Evolutionary conservation across 768 basidiomycete species (phyloP), one percentile per base, ranked within the genome.

Genomic region (Naematelia encephala): DNA sequence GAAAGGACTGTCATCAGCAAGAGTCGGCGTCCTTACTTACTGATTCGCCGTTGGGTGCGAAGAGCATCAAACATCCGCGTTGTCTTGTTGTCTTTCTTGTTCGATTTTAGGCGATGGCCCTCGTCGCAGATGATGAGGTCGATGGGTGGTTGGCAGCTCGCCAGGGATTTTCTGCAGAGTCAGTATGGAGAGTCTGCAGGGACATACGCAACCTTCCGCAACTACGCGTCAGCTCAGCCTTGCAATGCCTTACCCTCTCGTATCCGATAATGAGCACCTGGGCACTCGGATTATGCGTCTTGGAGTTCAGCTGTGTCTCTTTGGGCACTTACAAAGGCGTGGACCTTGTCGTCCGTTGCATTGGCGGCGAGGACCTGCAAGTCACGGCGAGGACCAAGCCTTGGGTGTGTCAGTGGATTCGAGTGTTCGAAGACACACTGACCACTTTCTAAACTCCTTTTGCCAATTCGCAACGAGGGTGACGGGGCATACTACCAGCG

Each of bases 111-210:
- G 25, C 93, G 82, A 75, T 99, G 96, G 83, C 92, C 93, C 83
- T 99, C 96, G 70, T 99, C 96, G 66, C 94, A 98, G 21, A 99
- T 81, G 61, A 99, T 87, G 3, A 99, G 79, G 5, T 90, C 96
- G 62, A 99, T 89, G 0, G 90, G 88, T 19, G 94, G 94, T 39
- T 73, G 66, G 48, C 75, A 75, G 2, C 65, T 69, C n/a, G 69
- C 73, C 57, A 81, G 61, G 5, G 72, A 59, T 25, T 78, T 78
- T 50, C 72, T 77, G 51, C n/a, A 43, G 14, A 14, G 21, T 43
- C 51, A 16, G 39, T 44, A 39, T 16, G 16, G 34, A 63, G 50
- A 10, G 16, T 34, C 55, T 58, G 48, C 39, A 16, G 13, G 39
- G 29, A 79, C 86, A 75, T 69, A 90, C 91, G 90, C 85, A 5